Base-by-base conservation (phyloP, 352 stramenopile genomes). In the Thraustochytrium sp. region DNA sequence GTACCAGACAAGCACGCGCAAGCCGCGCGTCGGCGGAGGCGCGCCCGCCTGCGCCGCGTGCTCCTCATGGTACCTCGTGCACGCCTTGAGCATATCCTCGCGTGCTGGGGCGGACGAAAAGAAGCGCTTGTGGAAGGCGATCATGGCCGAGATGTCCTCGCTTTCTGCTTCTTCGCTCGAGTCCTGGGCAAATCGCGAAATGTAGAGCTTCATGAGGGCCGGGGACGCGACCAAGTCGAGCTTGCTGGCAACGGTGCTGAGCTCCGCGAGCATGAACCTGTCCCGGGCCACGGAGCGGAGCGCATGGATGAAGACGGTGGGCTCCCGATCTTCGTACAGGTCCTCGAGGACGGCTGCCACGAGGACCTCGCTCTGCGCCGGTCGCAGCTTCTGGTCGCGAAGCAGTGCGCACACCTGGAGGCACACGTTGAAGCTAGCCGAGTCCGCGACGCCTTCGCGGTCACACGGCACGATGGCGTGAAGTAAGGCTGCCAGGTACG, bases 361-460 rank as follows among this genome's bases (percentile, higher is more conserved):
- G n/a, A 76, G 63, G 1, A 1, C 1, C 44, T 11, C 44, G 11
- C 26, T 75, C 37, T 3, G 65, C 1, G 0, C n/a, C n/a, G n/a
- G n/a, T n/a, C n/a, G n/a, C n/a, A 77, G 1, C 0, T 23, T 77
- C 34, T 77, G 26, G 65, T 21, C 64, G 34, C 65, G 65, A 23
- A 77, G 65, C 11, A 77, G 11, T 74, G 40, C 2, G 36, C 65
- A 77, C 38, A 61, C 29, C 18, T 36, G 65, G 64, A 77, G 65
- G n/a, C 65, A 77, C 11, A 77, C 65, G 65, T 77, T 77, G 34
- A 77, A 77, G 65, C 65, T 23, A 53, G 68, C 65, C 65, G 26
- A 77, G 26, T 77, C 46, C 0, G 65, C 26, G 48, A 54, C 64
- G 0, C 4, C 18, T 44, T 61, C 5, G 5, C 23, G 8, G 26